These are phyloP conservation scores for Neoscytalidium dimidiatum DNA, from an alignment of 2,329 filamentous ascomycete genomes.

Conservation along the genomic window DNA sequence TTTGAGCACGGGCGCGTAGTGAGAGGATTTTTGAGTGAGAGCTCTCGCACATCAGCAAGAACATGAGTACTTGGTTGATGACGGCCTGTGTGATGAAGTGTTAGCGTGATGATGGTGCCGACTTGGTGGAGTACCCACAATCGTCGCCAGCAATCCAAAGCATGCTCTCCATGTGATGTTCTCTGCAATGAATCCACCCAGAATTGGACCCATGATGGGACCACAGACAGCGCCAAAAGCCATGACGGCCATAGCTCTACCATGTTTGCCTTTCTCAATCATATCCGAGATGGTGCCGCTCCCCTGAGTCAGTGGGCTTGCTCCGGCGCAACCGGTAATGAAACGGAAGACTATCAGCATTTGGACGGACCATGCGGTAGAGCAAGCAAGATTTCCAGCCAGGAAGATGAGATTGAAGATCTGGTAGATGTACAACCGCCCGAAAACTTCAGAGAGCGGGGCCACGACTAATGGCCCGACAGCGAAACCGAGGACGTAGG, in stretches of 20 bases:
- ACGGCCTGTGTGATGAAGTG: not conserved
- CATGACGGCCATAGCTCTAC: constrained; percentile 51
- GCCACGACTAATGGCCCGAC: constrained; percentile 28
- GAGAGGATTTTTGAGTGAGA: constrained; percentile 56
- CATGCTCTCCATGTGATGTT: not conserved
- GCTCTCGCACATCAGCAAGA: constrained; percentile 54
- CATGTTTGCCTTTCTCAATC: constrained; percentile 50
- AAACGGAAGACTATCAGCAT: constrained; percentile 32
- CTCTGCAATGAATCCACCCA: not conserved
- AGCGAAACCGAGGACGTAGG: constrained; percentile 26
- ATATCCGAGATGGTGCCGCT: constrained; percentile 56
- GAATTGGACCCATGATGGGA: constrained; percentile 44
- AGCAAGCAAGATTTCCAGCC: constrained; percentile 28
- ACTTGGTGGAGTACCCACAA: not conserved
- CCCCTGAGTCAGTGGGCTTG: constrained; percentile 44
- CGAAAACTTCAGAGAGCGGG: constrained; percentile 31
- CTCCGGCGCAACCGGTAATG: constrained; percentile 27
- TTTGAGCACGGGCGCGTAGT: constrained; percentile 47
- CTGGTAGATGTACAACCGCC: constrained; percentile 26
- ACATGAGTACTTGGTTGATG: not conserved
- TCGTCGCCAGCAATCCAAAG: not conserved
- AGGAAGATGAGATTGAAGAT: constrained; percentile 23
- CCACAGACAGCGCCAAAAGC: constrained; percentile 54
- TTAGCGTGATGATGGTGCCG: not conserved
- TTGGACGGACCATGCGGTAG: constrained; percentile 24